Evolutionary conservation across 345 rosid genomes (phyloP).

Genomic region (Gynandropsis gynandra): DNA sequence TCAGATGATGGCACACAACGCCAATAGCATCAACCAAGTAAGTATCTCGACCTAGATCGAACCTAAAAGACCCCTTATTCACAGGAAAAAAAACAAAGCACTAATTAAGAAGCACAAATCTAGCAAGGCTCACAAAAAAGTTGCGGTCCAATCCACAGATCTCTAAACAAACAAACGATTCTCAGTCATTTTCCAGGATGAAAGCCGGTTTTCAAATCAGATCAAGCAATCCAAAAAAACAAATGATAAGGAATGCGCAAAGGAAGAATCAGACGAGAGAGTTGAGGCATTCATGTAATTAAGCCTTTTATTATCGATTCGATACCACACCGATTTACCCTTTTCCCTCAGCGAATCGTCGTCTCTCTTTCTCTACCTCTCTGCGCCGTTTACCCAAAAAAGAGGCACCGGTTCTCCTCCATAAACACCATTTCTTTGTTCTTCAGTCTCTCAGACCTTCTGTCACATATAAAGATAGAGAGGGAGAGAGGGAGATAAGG

Average conservation of each 20-base stretch:
- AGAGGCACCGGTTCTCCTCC: too few species aligned
- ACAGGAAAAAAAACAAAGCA: not conserved
- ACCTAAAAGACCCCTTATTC: not conserved
- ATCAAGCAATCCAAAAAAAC: conserved; percentile 1
- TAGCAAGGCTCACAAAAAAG: not conserved
- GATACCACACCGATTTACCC: too few species aligned
- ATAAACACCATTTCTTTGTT: too few species aligned
- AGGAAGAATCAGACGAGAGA: not conserved
- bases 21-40: not conserved
- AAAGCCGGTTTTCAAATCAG: conserved; percentile 16
- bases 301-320: too few species aligned
- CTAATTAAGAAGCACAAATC: not conserved
- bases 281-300: not conserved
- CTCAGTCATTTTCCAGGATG: not conserved
- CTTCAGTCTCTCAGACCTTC: too few species aligned
- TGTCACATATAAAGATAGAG: too few species aligned
- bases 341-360: too few species aligned
- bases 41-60: conserved; percentile 10
- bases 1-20: conserved; percentile 11
- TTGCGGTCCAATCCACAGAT: not conserved
- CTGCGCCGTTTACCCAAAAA: too few species aligned
- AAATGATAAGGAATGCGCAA: not conserved
- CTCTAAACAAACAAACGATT: conserved; percentile 3
- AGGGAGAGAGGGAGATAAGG: too few species aligned
- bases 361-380: too few species aligned